Percentiles rank a stretch among this genome's conserved stretches.
These are phyloP conservation scores for Rhodotorula sp. DNA, from an alignment of 1,284 basidiomycete genomes.

Conservation along the genomic window DNA sequence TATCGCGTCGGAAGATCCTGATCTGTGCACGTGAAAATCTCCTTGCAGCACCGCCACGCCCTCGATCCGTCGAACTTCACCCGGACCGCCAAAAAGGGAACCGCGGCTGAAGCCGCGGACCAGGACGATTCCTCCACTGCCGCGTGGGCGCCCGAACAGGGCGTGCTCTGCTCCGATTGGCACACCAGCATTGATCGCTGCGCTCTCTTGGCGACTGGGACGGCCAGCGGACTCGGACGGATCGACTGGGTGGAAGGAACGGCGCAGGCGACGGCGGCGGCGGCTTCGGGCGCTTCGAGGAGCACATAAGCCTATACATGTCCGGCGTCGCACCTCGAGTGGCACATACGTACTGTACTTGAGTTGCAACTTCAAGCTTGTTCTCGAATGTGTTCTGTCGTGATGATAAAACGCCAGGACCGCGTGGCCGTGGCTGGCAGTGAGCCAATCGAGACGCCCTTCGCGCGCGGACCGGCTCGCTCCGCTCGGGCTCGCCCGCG, in stretches of 20 bases:
- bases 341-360: too few species aligned
- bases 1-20: not conserved
- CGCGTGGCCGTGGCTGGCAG: too few species aligned
- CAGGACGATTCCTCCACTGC: constrained; percentile 49
- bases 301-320: too few species aligned
- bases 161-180: constrained; percentile 74
- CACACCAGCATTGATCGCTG: constrained; percentile 68
- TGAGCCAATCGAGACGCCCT: too few species aligned
- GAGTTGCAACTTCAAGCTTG: too few species aligned
- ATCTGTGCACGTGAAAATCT: too few species aligned
- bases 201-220: constrained; percentile 70
- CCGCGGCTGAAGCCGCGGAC: constrained; percentile 11
- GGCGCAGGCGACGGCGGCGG: not conserved
- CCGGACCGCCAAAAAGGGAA: not conserved
- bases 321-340: too few species aligned
- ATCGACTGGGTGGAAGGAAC: constrained; percentile 58
- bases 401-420: too few species aligned
- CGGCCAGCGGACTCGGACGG: constrained; percentile 76
- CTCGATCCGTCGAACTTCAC: constrained; percentile 14
- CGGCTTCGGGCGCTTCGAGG: not conserved
- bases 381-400: too few species aligned
- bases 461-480: not conserved
- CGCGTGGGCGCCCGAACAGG: constrained; percentile 72
- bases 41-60: constrained; percentile 12
- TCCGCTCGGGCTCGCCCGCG: too few species aligned